Base-by-base conservation (phyloP, 495 filamentous ascomycete genomes). In the Aspergillus ostianus region DNA sequence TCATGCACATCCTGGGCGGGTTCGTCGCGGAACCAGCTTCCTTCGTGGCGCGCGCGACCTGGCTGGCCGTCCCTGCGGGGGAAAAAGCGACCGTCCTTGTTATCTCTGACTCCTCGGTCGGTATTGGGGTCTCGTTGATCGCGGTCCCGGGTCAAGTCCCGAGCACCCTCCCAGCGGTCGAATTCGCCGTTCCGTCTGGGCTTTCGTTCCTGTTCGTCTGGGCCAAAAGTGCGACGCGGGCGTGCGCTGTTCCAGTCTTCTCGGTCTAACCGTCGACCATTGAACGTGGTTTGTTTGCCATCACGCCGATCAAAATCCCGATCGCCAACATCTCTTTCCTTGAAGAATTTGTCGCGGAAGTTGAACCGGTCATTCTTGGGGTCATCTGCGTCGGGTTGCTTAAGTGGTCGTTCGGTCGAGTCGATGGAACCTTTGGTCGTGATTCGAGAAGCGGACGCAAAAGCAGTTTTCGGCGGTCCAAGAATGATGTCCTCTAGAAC, bases 391-490 rank as follows among this genome's bases (percentile, higher is more conserved):
- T 89, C 85, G 21, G 71, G 62, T 46, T 81, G 76, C 45, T 79
- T 81, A 19, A 70, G 59, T 10, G 76, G 61, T 56, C 71, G 74
- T 45, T 70, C 84, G 71, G 58, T 87, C 77, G 47, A 63, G 55
- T 73, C 80, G 67, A 65, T 87, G 71, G 64, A 84, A 56, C 69
- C 77, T 79, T 85, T 78, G 58, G 74, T 75, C 57, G 78, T 65
- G 59, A 79, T 82, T 73, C 84, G 71, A 49, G 90, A 91, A 17
- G 91, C 87, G 10, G 93, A 97, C 58, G 90, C 87, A 71, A 98
- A 97, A 29, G 85, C 85, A 26, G 85, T 91, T 63, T 92, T 92
- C 2, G 93, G 92, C 30, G 93, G 93, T 32, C 91, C 92, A 45
- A 97, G 89, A 62, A 96, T 81, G 57, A 96, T 92, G 58, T 96